Percentiles rank a stretch among this genome's conserved stretches.
Evolutionary conservation across 495 filamentous ascomycete genomes (phyloP).

Genomic region (Bacidia rubella): DNA sequence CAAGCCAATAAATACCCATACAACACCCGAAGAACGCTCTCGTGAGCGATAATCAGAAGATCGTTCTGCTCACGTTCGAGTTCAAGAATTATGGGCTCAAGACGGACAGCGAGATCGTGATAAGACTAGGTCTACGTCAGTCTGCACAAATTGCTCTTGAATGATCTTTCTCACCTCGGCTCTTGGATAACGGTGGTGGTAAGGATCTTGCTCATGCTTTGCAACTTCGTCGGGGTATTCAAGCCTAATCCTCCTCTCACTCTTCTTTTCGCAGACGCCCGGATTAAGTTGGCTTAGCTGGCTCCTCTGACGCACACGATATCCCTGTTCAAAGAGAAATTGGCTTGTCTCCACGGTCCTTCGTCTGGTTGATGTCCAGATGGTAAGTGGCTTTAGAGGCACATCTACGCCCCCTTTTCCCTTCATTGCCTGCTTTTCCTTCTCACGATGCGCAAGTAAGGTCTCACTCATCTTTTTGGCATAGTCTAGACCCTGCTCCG

Average conservation of each 20-base stretch:
- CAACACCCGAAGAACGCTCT: slow-evolving; percentile 87
- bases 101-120: slow-evolving; percentile 89
- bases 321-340: slow-evolving; percentile 61
- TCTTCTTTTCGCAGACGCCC: slow-evolving; percentile 86
- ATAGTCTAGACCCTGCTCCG: slow-evolving; percentile 70
- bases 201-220: slow-evolving; percentile 90
- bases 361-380: slow-evolving; percentile 89
- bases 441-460: slow-evolving; percentile 65
- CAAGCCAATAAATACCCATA: slow-evolving; percentile 99
- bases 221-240: slow-evolving; percentile 79
- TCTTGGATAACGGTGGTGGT: slow-evolving; percentile 91
- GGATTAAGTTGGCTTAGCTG: slow-evolving; percentile 97
- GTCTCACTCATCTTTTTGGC: slow-evolving; percentile 77
- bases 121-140: slow-evolving; percentile 56
- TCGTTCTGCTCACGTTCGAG: slow-evolving; percentile 95
- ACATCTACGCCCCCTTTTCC: slow-evolving; percentile 52
- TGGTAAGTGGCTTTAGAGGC: slow-evolving; percentile 64
- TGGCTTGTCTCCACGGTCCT: slow-evolving; percentile 86
- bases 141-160: background rate
- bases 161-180: slow-evolving; percentile 54
- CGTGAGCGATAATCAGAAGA: slow-evolving; percentile 92
- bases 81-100: slow-evolving; percentile 98
- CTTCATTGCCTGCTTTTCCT: slow-evolving; percentile 56
- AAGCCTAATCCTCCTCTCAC: slow-evolving; percentile 61
- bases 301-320: slow-evolving; percentile 73